Base-by-base conservation (phyloP, 1,139 yeast genomes). In the Suhomyces wounanorum region DNA sequence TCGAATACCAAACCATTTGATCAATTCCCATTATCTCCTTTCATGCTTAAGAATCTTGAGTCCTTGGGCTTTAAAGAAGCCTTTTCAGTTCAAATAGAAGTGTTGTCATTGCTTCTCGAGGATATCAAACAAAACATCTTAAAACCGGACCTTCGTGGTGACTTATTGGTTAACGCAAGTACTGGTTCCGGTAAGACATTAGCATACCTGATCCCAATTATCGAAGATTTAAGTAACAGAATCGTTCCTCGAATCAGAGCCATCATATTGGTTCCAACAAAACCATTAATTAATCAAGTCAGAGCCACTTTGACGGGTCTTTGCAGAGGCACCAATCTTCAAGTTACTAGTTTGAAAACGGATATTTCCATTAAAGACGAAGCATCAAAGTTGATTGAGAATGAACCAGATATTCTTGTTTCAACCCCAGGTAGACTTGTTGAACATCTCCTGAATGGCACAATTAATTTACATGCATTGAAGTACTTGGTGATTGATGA, bases 181-280 rank as follows among this genome's bases (percentile, higher is more conserved):
- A 94, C 99, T 0, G 99, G 99, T 47, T 88, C 96, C 0, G 99
- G 99, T 62, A 94, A 94, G 65, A 94, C 99, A 0, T 72, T 95
- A 48, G 96, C 97, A 8, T 94, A 94, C 64, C 79, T 84, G 53
- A 78, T 94, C 3, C 99, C 99, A 1, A 80, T 94, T 10, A 77
- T 95, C 2, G 91, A 91, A 55, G 73, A 82, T 4, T 73, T 94
- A 48, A 72, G 78, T 14, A 68, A 70, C 13, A 77, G 97, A 53
- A 73, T 81, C 0, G 92, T 90, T 2, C 94, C 96, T 0, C 74
- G 84, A 48, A 68, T 89, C 3, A 74, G 97, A 45, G 95, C 96
- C 30, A 73, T 94, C 2, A 75, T 94, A 1, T 66, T 94, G 30
- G 91, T 94, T 0, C 99, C 99, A 5, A 95, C 99, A 8, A 85